Evolutionary conservation across 805 yeast species (phyloP), one percentile per base, ranked within the genome.

Genomic region (Teunomyces cretensis): DNA sequence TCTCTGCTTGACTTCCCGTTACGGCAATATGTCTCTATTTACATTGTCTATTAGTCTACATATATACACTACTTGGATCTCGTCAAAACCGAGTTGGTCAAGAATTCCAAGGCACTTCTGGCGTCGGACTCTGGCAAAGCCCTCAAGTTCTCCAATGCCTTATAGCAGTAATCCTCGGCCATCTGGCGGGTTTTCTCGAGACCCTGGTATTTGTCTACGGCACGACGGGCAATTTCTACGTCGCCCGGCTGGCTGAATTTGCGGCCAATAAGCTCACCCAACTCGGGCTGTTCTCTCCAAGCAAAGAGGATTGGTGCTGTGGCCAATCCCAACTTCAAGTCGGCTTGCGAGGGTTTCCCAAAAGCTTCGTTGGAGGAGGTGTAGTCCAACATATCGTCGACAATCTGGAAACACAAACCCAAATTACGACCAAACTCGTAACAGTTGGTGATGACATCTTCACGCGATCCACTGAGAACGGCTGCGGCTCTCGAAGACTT

Each of bases 291-390:
- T 57, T 85, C 80, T 57, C 80, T 83, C 99, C 99, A 94, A 1
- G 99, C 98, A 66, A 78, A 94, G 44, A 94, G 70, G 2, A 92
- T 90, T 1, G 99, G 99, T 0, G 97, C 98, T 0, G 99, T 94
- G 1, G 98, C 98, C 55, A 94, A 76, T 0, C 99, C 99, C 36
- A 94, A 74, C 63, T 91, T 82, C 55, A 94, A 75, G 68, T 94
- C 99, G 3, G 97, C 97, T 55, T 94, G 96, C 7, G 96, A 84
- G 2, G 99, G 98, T 65, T 94, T 94, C 30, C 99, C 99, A 46
- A 94, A 70, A 42, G 87, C 81, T 33, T 80, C 80, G 14, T 88
- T 88, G 26, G 91, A 81, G n/a, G 89, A 83, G 0, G 97, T 89
- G 64, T 88, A 94, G 67, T 94, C 99, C 52, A 94, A 77, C 84